Evolutionary conservation across 306 rosid species (phyloP), one percentile per base, ranked within the genome.

Genomic region (Malus asiatica): DNA sequence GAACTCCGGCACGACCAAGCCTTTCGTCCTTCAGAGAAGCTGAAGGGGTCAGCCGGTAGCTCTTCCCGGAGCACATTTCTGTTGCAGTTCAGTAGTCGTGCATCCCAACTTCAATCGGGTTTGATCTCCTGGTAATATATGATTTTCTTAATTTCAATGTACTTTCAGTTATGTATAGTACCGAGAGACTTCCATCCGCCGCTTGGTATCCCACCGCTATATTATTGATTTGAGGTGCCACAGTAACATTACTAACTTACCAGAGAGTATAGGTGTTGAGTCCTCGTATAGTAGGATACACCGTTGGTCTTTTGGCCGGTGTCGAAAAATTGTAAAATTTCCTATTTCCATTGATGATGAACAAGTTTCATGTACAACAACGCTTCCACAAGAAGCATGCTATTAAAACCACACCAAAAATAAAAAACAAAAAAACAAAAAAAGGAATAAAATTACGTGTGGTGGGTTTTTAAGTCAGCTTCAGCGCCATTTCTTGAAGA

Each of bases 401-500:
- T 48, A 79, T 78, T 79, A 67, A 38, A 48, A 82, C 60, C 86
- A 76, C 76, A 40, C 27, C 55, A 5, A 51, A 51, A 15, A 32
- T 4, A 33, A 0, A 30, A 30, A 30, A 30, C 5, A 5, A 15
- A 4, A 51, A 15, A 16, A 11, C 3, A n/a, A 8, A 57, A 57
- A 57, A 57, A 3, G 82, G 77, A 78, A 70, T 57, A 76, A 69
- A 65, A 51, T 75, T 78, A 75, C 81, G 76, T 72, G 42, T 32
- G 68, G 63, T 64, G 81, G 75, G 42, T 38, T 38, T 38, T 79
- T 88, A 94, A 29, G 97, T 82, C 72, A 96, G 79, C 86, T 87
- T 92, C 80, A 92, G 75, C 25, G 99, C 99, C 98, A 96, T 92
- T 86, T 92, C 97, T 83, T 96, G 99, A 72, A 92, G 96, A 80